Base-by-base conservation (phyloP, 2,329 filamentous ascomycete species). In the Xylariaceae sp. region DNA sequence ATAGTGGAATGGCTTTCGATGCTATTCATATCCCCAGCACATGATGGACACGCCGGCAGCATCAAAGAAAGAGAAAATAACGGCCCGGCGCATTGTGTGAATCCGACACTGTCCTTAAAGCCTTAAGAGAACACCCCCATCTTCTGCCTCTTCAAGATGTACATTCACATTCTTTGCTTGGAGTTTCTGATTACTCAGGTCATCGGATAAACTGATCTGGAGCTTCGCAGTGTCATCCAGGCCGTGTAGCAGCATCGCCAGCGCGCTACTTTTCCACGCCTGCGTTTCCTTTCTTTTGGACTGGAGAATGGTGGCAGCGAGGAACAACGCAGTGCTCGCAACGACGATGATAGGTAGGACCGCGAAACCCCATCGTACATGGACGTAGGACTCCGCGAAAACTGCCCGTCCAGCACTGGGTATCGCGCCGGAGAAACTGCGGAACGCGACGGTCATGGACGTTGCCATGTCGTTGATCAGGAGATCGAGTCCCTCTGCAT, bases 311-410 rank as follows among this genome's bases (percentile, higher is more conserved):
- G 62, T 63, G 9, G 60, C 56, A 0, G 53, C 58, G 6, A 72
- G 50, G 44, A 73, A 73, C 14, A 61, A 14, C 1, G 60, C 63
- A 0, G 69, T 62, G 31, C 64, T 51, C 7, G 64, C 14, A 1
- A 71, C 65, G 6, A 68, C 62, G 5, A 66, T 47, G 2, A 69
- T 57, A 2, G 69, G 69, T 18, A 70, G 51, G 0, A 64, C 53
- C 1, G 71, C 60, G 45, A 70, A 73, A 0, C 64, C 63, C 70
- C 69, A 71, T n/a, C 63, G 62, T 6, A 72, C 69, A 17, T 63
- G 58, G 1, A 72, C 64, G 39, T 66, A 71, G 3, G 61, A 66
- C 50, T 71, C 61, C 11, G 50, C 51, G 11, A 54, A 57, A n/a
- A 63, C 48, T 5, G 70, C 62, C 3, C 55, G 49, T 4, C 70